Base-by-base conservation (phyloP, 352 stramenopile genomes). In the Globisporangium lucens region DNA sequence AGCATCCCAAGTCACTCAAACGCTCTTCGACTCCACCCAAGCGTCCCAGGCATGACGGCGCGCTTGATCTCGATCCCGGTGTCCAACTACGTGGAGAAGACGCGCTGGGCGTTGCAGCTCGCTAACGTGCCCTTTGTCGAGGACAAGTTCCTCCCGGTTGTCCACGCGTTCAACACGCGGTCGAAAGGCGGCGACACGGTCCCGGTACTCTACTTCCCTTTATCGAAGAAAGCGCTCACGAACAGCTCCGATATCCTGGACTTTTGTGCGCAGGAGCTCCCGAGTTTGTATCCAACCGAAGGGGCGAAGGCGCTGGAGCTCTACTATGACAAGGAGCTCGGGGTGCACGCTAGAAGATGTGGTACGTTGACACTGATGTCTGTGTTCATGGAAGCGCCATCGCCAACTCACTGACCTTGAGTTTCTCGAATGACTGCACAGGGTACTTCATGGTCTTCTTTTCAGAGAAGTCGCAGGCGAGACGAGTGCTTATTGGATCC, bases 41-140 rank as follows among this genome's bases (percentile, higher is more conserved):
- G 27, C 10, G 33, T 38, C 33, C 27, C 24, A 57, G 35, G 20
- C 9, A 61, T 61, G 6, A 55, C 66, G 2, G 59, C 68, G 7
- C 72, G 83, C 30, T 75, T 88, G 60, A 75, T 58, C 27, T 58
- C 77, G 9, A 86, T 86, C 51, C 75, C 76, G 4, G 67, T 71
- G 27, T 89, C 78, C 51, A 89, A 81, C 68, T 89, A 78, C 57
- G 76, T 79, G 13, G 80, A 86, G 65, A 89, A 89, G 67, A 72
- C 75, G 38, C 74, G 80, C 3, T 86, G 76, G 78, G 76, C 76
- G 33, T 57, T 89, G 29, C 71, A 76, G 38, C 13, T 80, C 9
- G 78, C 73, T 1, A 68, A 74, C 0, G 66, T 86, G 10, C 56
- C 73, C n/a, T 83, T 87, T 33, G 46, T 60, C 0, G 80, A 89